Conservation (phyloP, 2,329 filamentous ascomycete species). For the Onygenales sp. region DNA sequence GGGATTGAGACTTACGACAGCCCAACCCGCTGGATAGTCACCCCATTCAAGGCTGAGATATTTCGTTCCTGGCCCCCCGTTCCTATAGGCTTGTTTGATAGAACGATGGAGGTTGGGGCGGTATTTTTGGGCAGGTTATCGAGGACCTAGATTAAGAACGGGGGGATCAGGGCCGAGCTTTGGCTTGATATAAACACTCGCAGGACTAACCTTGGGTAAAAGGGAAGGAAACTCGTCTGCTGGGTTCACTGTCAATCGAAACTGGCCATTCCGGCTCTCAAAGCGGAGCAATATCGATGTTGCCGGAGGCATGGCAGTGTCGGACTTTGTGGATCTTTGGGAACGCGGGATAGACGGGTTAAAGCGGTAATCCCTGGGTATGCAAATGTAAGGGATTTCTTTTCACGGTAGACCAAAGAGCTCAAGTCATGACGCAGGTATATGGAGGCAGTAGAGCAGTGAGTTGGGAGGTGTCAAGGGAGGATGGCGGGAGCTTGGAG, state of each 20-base stretch:
- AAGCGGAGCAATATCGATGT: slow-evolving; percentile 71
- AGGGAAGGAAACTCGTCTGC: slow-evolving; percentile 59
- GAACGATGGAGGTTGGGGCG: slow-evolving; percentile 45
- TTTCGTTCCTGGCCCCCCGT: slow-evolving; percentile 45
- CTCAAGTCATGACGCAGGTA: neutral
- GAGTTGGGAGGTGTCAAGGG: neutral
- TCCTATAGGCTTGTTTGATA: slow-evolving; percentile 53
- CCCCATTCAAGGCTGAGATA: slow-evolving; percentile 42
- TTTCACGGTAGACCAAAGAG: no score
- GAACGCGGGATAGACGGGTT: neutral
- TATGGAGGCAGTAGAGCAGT: neutral
- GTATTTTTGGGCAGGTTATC: slow-evolving; percentile 51
- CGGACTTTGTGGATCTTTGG: neutral
- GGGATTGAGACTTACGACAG: slow-evolving; percentile 37
- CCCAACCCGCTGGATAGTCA: slow-evolving; percentile 49
- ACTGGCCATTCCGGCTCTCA: slow-evolving; percentile 85
- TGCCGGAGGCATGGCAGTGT: slow-evolving; percentile 24
- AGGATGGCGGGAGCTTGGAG: neutral
- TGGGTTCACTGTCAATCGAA: slow-evolving; percentile 69
- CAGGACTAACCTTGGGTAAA: slow-evolving; percentile 32
- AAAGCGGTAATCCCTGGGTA: neutral
- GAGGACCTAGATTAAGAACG: slow-evolving; percentile 36
- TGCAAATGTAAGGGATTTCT: neutral
- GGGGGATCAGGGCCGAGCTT: neutral
- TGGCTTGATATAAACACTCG: neutral